Percentiles rank a stretch among this genome's conserved stretches.
Evolutionary conservation across 2,329 filamentous ascomycete genomes (phyloP).

Genomic region (Diaporthe citrichinensis): DNA sequence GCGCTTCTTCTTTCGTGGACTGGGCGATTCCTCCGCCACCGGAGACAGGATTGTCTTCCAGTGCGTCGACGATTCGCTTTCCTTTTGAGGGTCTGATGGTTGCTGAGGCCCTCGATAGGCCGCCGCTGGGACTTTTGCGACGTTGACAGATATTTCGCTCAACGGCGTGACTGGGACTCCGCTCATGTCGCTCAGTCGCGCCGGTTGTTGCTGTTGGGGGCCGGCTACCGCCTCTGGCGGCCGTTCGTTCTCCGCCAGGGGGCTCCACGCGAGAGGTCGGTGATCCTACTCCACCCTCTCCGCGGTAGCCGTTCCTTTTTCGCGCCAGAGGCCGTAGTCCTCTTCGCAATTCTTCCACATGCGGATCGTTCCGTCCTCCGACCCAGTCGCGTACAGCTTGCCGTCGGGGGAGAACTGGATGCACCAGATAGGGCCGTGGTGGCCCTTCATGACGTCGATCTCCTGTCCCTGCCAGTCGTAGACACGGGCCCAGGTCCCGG

Average conservation of each 20-base stretch:
- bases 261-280: conserved; percentile 36
- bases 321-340: conserved; percentile 75
- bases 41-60: conserved; percentile 40
- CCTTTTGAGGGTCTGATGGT: conserved; percentile 15
- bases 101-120: conserved; percentile 24
- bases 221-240: conserved; percentile 25
- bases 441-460: conserved; percentile 96
- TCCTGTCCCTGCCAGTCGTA: conserved; percentile 88
- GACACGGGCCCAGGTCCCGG: conserved; percentile 96
- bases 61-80: conserved; percentile 14
- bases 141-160: conserved; percentile 41
- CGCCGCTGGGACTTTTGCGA: conserved; percentile 35
- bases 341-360: conserved; percentile 82
- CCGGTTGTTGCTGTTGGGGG: neutral
- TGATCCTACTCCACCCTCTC: conserved; percentile 42
- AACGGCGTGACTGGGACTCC: conserved; percentile 18
- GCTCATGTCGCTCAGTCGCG: neutral
- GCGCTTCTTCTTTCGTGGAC: conserved; percentile 33
- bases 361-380: conserved; percentile 98
- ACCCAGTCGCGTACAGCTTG: conserved; percentile 95
- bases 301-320: conserved; percentile 53
- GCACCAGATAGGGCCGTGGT: conserved; percentile 98
- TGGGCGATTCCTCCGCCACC: conserved; percentile 40
- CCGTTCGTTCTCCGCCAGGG: conserved; percentile 39
- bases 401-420: conserved; percentile 95